phyloP scores from a whole-genome alignment of 495 filamentous ascomycete species.

The Hypoxylon fragiforme region DNA sequence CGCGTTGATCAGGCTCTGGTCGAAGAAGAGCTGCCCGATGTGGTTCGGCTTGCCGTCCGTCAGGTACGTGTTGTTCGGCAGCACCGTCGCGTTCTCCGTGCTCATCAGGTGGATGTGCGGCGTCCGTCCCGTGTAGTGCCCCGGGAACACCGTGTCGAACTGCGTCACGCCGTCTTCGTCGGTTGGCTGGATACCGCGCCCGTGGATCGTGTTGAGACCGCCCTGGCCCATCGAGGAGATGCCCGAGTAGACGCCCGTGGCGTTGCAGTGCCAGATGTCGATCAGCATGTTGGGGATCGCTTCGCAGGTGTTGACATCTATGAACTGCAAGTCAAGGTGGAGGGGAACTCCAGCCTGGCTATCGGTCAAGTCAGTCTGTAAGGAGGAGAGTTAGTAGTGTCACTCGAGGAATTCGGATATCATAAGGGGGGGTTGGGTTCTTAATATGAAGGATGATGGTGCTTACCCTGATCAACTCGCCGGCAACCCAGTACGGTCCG shows the following conservation, averaged over 20 bases:
- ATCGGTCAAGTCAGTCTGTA: slow-evolving; percentile 52
- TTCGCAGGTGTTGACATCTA: slow-evolving; percentile 56
- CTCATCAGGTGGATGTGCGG: slow-evolving; percentile 50
- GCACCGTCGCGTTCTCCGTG: slow-evolving; percentile 46
- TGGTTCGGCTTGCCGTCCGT: slow-evolving; percentile 54
- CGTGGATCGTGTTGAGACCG: slow-evolving; percentile 51
- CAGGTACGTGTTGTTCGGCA: slow-evolving; percentile 50
- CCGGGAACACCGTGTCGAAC: slow-evolving; percentile 57
- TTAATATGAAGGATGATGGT: background rate
- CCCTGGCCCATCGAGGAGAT: slow-evolving; percentile 33
- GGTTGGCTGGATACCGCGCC: slow-evolving; percentile 53
- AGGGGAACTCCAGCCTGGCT: slow-evolving; percentile 50
- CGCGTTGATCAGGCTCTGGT: slow-evolving; percentile 37
- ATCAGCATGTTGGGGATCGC: slow-evolving; percentile 52
- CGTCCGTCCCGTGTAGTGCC: slow-evolving; percentile 56
- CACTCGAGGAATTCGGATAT: background rate
- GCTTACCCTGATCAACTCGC: slow-evolving; percentile 47
- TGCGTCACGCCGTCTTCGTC: slow-evolving; percentile 52
- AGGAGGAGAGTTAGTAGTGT: slow-evolving; percentile 25
- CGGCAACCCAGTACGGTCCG: slow-evolving; percentile 47
- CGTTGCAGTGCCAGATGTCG: slow-evolving; percentile 56
- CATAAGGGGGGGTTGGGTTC: background rate
- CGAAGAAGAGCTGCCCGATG: slow-evolving; percentile 61
- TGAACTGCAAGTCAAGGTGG: slow-evolving; percentile 59
- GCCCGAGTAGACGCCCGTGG: slow-evolving; percentile 57